phyloP scores from a whole-genome alignment of 331 rosid genomes.

The Prunus yedoensis region DNA sequence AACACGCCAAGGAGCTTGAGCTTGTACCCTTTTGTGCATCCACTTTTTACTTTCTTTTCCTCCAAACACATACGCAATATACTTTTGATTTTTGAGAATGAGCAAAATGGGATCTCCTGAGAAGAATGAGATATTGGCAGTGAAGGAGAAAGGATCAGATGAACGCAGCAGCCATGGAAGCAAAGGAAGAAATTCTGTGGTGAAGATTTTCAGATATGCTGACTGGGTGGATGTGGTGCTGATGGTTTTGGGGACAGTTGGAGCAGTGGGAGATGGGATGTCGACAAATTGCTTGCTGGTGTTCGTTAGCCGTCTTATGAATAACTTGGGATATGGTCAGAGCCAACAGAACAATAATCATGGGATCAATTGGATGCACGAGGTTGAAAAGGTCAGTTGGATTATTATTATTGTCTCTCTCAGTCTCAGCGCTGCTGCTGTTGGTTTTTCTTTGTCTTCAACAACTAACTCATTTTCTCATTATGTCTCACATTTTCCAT shows the following conservation, averaged over 20 bases:
- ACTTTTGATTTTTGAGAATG: neutral
- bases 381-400: slow-evolving; percentile 67
- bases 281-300: slow-evolving; percentile 75
- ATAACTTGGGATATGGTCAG: slow-evolving; percentile 69
- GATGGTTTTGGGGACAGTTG: slow-evolving; percentile 73
- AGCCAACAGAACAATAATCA: slow-evolving; percentile 32
- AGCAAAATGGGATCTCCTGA: slow-evolving; percentile 40
- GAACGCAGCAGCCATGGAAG: neutral
- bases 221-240: slow-evolving; percentile 77
- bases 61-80: neutral
- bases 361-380: slow-evolving; percentile 53
- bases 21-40: neutral
- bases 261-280: slow-evolving; percentile 95
- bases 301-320: slow-evolving; percentile 86
- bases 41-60: neutral
- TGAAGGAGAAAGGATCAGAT: slow-evolving; percentile 18
- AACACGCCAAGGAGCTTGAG: neutral
- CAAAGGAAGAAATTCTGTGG: slow-evolving; percentile 25
- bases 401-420: neutral
- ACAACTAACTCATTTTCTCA: neutral
- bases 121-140: slow-evolving; percentile 19
- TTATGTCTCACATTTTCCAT: neutral
- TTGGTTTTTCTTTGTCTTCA: neutral
- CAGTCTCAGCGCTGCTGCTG: neutral
- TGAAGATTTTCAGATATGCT: slow-evolving; percentile 60